These are phyloP conservation scores for Termitomyces titanicus DNA, from an alignment of 768 basidiomycete genomes.

Conservation along the genomic window DNA sequence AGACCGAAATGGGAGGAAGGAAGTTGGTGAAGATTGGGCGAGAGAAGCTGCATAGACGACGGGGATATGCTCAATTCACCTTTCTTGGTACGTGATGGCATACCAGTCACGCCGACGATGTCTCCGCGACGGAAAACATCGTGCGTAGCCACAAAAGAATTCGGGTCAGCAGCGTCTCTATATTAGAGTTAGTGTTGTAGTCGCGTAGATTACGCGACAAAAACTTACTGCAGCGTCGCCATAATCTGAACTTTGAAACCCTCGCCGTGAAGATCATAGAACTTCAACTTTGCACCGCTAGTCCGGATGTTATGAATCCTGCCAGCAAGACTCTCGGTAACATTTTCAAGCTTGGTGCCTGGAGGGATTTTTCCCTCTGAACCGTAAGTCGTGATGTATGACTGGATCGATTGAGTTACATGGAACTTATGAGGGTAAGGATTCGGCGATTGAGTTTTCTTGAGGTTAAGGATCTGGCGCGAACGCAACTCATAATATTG, in stretches of 20 bases:
- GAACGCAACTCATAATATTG: constrained; percentile 97
- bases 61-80: constrained; percentile 93
- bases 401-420: constrained; percentile 70
- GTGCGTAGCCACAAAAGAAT: constrained; percentile 67
- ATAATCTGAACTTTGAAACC: constrained; percentile 94
- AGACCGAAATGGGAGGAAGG: constrained; percentile 91
- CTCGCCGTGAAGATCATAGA: constrained; percentile 94
- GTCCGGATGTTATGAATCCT: constrained; percentile 88
- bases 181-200: not conserved
- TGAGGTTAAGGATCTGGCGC: constrained; percentile 81
- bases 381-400: constrained; percentile 75
- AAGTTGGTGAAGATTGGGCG: constrained; percentile 95
- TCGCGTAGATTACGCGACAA: not conserved
- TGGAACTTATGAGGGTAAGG: constrained; percentile 99
- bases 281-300: constrained; percentile 79
- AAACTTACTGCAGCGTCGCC: constrained; percentile 75
- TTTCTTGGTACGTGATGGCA: constrained; percentile 89
- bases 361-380: constrained; percentile 63
- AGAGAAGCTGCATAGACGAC: constrained; percentile 77
- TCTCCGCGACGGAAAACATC: constrained; percentile 93
- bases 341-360: constrained; percentile 61
- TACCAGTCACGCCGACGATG: constrained; percentile 89
- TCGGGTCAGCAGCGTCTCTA: constrained; percentile 63
- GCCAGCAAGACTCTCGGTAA: constrained; percentile 73
- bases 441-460: constrained; percentile 80